A percentile compares a stretch with the other conserved stretches of the same genome.
Conservation (phyloP, 306 rosid genomes). For the Prunus dulcis region DNA sequence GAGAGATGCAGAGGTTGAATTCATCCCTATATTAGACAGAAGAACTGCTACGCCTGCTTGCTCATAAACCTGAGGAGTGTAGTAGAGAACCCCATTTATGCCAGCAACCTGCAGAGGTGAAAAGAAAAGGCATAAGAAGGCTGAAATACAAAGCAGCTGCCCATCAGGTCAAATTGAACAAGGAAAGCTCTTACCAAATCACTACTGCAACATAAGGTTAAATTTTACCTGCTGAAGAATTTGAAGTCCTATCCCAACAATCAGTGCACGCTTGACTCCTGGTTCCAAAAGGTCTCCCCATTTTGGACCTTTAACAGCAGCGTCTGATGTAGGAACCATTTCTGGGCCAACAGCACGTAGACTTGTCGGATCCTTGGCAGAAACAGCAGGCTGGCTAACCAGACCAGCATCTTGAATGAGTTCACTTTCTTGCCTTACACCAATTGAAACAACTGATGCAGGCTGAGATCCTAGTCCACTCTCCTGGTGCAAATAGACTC, state of each 20-base stretch:
- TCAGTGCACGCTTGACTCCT: constrained; percentile 30
- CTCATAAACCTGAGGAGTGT: constrained; percentile 68
- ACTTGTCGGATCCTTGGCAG: background rate
- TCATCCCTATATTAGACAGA: constrained; percentile 51
- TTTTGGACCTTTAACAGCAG: background rate
- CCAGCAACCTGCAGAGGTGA: constrained; percentile 50
- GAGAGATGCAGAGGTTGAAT: constrained; percentile 50
- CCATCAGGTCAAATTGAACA: background rate
- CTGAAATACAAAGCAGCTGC: background rate
- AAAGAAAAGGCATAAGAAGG: background rate
- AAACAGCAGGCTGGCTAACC: constrained; percentile 13
- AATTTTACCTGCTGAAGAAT: constrained; percentile 33
- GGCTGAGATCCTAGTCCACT: background rate
- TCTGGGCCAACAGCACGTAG: background rate
- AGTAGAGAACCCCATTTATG: constrained; percentile 69
- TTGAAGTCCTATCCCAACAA: constrained; percentile 39
- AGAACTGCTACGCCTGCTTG: constrained; percentile 53
- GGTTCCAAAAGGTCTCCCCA: constrained; percentile 30
- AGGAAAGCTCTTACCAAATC: no score
- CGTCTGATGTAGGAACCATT: background rate
- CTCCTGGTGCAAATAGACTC: constrained; percentile 25
- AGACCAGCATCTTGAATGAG: constrained; percentile 7
- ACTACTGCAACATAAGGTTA: background rate
- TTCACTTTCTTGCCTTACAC: constrained; percentile 3
- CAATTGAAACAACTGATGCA: constrained; percentile 11